Base-by-base conservation (phyloP, 2,329 filamentous ascomycete genomes). In the Epicoccum nigrum region DNA sequence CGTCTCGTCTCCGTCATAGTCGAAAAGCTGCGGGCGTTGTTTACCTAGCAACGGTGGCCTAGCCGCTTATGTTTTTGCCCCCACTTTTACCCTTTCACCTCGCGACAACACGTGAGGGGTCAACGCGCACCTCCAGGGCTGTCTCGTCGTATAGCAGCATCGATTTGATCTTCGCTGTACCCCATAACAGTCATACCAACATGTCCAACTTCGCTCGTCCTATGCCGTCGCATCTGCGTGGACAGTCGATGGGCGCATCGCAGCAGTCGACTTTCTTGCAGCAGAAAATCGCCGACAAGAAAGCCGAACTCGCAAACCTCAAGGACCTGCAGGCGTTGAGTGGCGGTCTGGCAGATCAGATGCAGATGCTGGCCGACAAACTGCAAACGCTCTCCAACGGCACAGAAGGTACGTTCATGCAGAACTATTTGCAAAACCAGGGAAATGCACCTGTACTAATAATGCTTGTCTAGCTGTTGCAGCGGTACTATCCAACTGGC, bases 401-500 rank as follows among this genome's bases (percentile, higher is more conserved):
- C 12, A 94, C 90, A 23, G 89, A 94, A 82, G 88, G 88, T 88
- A 25, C 23, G 23, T 55, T 40, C n/a, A n/a, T n/a, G n/a, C n/a
- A n/a, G 65, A 44, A 9, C 37, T 3, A 11, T 6, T 8, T 21
- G 23, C 33, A 2, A 17, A 28, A 33, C 8, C 16, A 27, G 8
- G n/a, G 15, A 39, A 8, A 20, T 41, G 16, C n/a, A 21, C 25
- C 23, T 7, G 17, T 16, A 32, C 45, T 35, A 56, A 54, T 28
- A 32, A 28, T 31, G 40, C 8, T 21, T n/a, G 12, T 33, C 20
- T 33, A 91, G 89, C 88, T 54, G 90, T 95, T 65, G 90, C 90
- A 31, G 83, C 87, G n/a, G 90, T 95, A 17, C 79, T 95, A 69
- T 84, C 87, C 45, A 95, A 94, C 71, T 95, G 90, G 90, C 88